Evolutionary conservation across 495 filamentous ascomycete species (phyloP).

Genomic region (Daldinia grandis): DNA sequence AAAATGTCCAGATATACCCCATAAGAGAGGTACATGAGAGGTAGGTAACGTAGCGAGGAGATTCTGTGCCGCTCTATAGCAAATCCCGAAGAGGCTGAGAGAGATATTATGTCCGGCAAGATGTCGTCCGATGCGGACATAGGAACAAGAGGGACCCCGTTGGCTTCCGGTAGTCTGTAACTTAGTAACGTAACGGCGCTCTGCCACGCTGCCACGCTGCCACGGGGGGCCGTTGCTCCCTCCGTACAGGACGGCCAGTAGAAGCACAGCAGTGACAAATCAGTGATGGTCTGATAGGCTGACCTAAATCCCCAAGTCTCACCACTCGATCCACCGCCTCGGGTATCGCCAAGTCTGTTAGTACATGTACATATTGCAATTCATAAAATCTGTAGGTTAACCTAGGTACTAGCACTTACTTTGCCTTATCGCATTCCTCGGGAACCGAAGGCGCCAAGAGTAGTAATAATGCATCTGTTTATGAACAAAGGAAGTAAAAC

Average conservation of each 20-base stretch:
- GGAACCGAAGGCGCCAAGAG: not conserved
- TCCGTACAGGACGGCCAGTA: not conserved
- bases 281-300: not conserved
- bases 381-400: no score
- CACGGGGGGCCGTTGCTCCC: not conserved
- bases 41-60: not conserved
- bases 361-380: no score
- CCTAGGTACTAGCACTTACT: not conserved
- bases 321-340: not conserved
- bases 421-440: not conserved
- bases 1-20: not conserved
- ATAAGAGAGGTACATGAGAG: not conserved
- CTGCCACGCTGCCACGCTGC: not conserved
- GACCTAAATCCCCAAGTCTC: not conserved
- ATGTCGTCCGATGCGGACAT: not conserved
- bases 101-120: not conserved
- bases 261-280: not conserved
- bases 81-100: not conserved
- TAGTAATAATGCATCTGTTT: not conserved
- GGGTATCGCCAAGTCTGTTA: not conserved
- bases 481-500: not conserved
- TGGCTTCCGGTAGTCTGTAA: not conserved
- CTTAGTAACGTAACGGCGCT: not conserved
- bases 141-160: not conserved
- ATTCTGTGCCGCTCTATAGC: not conserved